phyloP scores from a whole-genome alignment of 495 filamentous ascomycete genomes.

The Corynascus novoguineensis region DNA sequence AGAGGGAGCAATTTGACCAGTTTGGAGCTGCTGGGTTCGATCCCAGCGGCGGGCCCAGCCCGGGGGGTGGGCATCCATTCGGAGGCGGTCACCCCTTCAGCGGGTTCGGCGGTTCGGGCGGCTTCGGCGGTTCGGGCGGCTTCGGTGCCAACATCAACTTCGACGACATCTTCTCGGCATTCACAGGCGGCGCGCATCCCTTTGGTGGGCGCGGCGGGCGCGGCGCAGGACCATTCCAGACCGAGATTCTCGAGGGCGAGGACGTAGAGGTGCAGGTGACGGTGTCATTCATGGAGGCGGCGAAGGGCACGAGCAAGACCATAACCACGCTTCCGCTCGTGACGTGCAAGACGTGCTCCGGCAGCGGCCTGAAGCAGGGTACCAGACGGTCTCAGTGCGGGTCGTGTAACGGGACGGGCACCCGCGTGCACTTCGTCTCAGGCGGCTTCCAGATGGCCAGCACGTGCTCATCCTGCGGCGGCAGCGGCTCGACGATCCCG shows the following conservation, averaged over 20 bases:
- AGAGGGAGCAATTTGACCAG: conserved; percentile 84
- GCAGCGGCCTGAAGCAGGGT: conserved; percentile 78
- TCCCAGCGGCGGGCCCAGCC: conserved; percentile 60
- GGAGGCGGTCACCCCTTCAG: conserved; percentile 57
- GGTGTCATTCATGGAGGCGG: conserved; percentile 93
- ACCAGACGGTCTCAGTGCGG: conserved; percentile 66
- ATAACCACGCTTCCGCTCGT: conserved; percentile 72
- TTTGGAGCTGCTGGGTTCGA: conserved; percentile 88
- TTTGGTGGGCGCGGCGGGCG: conserved; percentile 47
- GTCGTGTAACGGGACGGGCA: conserved; percentile 79
- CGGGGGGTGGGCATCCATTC: conserved; percentile 58
- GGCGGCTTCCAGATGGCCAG: conserved; percentile 94
- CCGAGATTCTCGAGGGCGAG: conserved; percentile 75
- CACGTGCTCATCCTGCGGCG: conserved; percentile 76
- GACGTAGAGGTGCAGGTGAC: conserved; percentile 90
- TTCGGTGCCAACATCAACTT: conserved; percentile 84
- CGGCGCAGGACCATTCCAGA: conserved; percentile 57
- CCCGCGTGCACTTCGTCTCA: conserved; percentile 78
- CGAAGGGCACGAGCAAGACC: conserved; percentile 75
- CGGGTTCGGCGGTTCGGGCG: conserved; percentile 52
- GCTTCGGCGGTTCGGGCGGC: conserved; percentile 49
- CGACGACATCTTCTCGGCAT: conserved; percentile 89
- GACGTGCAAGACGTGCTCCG: conserved; percentile 73
- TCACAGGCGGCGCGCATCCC: conserved; percentile 58
- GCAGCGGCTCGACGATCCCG: conserved; percentile 65